A percentile compares a stretch with the other conserved stretches of the same genome.
Evolutionary conservation across 805 yeast species (phyloP).

Genomic region (Wickerhamomyces ciferrii): DNA sequence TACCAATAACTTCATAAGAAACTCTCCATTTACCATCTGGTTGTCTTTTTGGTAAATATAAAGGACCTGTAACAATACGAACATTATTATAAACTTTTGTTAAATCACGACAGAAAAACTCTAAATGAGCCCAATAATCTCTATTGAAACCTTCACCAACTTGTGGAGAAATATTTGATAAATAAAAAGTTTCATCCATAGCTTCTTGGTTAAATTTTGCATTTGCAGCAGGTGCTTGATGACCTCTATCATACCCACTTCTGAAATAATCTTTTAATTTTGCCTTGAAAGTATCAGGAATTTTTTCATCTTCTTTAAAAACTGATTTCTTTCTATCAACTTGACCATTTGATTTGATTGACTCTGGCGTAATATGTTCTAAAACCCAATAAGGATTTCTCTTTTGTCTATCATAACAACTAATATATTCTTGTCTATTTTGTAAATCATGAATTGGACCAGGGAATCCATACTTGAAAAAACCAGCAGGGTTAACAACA

Average conservation of each 20-base stretch:
- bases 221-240: constrained; percentile 96
- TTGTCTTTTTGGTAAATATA: constrained; percentile 74
- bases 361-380: constrained; percentile 80
- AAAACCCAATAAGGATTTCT: constrained; percentile 84
- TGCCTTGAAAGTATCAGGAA: constrained; percentile 76
- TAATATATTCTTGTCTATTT: constrained; percentile 68
- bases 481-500: constrained; percentile 66
- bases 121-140: constrained; percentile 97
- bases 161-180: constrained; percentile 94
- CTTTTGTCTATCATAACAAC: constrained; percentile 80
- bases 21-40: constrained; percentile 82
- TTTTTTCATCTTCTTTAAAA: constrained; percentile 79
- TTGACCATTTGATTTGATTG: constrained; percentile 41
- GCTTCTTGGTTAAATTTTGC: constrained; percentile 88
- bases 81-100: constrained; percentile 70
- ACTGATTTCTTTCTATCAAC: constrained; percentile 78
- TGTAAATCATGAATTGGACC: constrained; percentile 89
- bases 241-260: constrained; percentile 95
- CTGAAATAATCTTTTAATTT: constrained; percentile 82
- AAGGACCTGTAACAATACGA: constrained; percentile 88
- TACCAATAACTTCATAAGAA: constrained; percentile 87
- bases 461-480: constrained; percentile 90
- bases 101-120: constrained; percentile 77
- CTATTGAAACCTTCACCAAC: constrained; percentile 97
- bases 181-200: constrained; percentile 89